Percentiles rank a stretch among this genome's conserved stretches.
Conservation (phyloP, 257 asterid species). For the Thymus mandschuricus region DNA sequence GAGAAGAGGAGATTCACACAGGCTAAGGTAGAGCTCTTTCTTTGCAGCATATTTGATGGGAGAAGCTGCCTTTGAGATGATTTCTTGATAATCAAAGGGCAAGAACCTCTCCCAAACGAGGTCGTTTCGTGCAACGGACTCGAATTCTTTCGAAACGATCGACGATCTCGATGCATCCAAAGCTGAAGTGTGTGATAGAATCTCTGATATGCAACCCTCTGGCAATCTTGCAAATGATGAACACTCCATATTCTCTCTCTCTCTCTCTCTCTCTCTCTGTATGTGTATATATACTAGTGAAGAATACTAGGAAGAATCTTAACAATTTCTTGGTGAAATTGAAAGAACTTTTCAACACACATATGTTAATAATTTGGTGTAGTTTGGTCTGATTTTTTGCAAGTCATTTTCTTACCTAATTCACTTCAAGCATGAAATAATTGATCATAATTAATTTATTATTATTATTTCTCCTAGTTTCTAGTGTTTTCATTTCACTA, state of each 20-base stretch:
- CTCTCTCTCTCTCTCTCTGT: neutral
- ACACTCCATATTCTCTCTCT: constrained; percentile 28
- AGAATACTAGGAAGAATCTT: constrained; percentile 8
- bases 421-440: neutral
- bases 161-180: constrained; percentile 50
- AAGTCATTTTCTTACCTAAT: constrained; percentile 25
- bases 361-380: constrained; percentile 22
- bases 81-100: constrained; percentile 49
- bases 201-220: constrained; percentile 55
- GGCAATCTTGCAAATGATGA: constrained; percentile 38
- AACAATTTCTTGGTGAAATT: neutral
- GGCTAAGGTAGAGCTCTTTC: constrained; percentile 50
- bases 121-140: constrained; percentile 48
- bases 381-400: neutral
- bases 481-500: no score
- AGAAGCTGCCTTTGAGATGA: constrained; percentile 44
- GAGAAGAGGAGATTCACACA: constrained; percentile 45
- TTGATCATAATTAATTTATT: neutral
- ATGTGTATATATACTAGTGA: neutral
- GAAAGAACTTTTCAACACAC: neutral
- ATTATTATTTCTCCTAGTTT: no score
- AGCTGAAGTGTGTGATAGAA: constrained; percentile 51
- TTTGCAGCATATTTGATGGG: constrained; percentile 36
- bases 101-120: constrained; percentile 55
- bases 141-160: constrained; percentile 40